Conservation (phyloP, 1,284 basidiomycete genomes). For the Ceratobasidium sp. region DNA sequence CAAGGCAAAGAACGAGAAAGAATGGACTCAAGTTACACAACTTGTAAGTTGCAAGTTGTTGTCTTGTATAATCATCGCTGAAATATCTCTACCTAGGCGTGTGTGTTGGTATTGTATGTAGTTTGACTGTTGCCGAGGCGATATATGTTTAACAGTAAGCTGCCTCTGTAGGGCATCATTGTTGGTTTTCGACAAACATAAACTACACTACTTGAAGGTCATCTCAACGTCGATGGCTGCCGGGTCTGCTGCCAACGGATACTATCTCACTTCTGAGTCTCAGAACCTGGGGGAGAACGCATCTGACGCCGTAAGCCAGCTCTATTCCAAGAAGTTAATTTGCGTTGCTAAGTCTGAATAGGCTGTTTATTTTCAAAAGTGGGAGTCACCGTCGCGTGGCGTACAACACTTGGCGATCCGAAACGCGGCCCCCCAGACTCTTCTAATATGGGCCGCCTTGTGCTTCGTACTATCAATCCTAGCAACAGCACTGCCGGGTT, state of each 20-base stretch:
- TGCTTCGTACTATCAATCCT: not conserved
- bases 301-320: conserved; percentile 4
- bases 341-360: not conserved
- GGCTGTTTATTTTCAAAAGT: conserved; percentile 26
- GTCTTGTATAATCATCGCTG: not conserved
- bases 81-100: conserved; percentile 12
- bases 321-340: no score
- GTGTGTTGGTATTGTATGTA: conserved; percentile 22
- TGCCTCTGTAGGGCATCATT: not conserved
- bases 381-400: conserved; percentile 4
- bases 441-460: conserved; percentile 8
- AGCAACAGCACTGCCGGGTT: not conserved
- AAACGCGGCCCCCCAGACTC: conserved; percentile 18
- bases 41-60: not conserved
- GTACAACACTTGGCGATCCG: conserved; percentile 11
- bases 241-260: conserved; percentile 8
- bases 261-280: conserved; percentile 14
- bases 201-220: no score
- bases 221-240: no score
- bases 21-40: conserved; percentile 22
- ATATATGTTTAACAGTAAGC: not conserved
- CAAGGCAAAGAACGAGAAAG: conserved; percentile 27
- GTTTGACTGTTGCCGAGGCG: not conserved
- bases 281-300: conserved; percentile 19
- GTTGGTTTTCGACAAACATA: no score